Evolutionary conservation across 345 rosid species (phyloP), one percentile per base, ranked within the genome.

Genomic region (Linum tenue): DNA sequence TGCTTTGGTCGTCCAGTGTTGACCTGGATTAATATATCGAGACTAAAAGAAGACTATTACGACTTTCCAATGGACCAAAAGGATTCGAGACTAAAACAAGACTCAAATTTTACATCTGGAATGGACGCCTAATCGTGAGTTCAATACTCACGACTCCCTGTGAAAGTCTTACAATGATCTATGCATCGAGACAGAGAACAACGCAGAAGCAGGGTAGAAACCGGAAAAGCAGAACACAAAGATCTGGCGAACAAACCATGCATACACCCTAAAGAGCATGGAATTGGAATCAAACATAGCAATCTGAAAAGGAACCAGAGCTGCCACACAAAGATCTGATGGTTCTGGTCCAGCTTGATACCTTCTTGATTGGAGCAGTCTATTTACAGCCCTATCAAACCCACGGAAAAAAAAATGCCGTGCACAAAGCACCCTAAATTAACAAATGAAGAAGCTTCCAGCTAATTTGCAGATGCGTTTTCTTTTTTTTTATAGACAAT

Each of bases 371-470:
- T 64, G 70, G 67, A 76, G 31, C 68, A 72, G 64, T 72, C 70
- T 76, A 83, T 80, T 68, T 80, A 80, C 84, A 83, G 48, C 62
- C 67, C 81, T 68, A 68, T 48, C 68, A 67, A 69, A 76, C 72
- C 78, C 84, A 80, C 71, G 31, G 31, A 22, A 22, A 22, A 22
- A 22, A 68, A 73, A 73, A 66, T 62, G 60, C 63, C 55, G 63
- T 62, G 70, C 50, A 67, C 43, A 72, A 62, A 72, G 39, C 64
- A 56, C 77, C 59, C 66, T 37, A 65, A 63, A 22, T 22, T 22
- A 48, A 48, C 11, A 7, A 48, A 14, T 48, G 11, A 48, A 48
- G 53, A 7, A 48, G 50, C 50, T 43, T 43, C 50, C 2, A 48
- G 53, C 53, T 48, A 7, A 48, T 48, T 1, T 3, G 53, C 14